Evolutionary conservation across 495 filamentous ascomycete species (phyloP), one percentile per base, ranked within the genome.

Genomic region (Recurvomyces mirabilis): DNA sequence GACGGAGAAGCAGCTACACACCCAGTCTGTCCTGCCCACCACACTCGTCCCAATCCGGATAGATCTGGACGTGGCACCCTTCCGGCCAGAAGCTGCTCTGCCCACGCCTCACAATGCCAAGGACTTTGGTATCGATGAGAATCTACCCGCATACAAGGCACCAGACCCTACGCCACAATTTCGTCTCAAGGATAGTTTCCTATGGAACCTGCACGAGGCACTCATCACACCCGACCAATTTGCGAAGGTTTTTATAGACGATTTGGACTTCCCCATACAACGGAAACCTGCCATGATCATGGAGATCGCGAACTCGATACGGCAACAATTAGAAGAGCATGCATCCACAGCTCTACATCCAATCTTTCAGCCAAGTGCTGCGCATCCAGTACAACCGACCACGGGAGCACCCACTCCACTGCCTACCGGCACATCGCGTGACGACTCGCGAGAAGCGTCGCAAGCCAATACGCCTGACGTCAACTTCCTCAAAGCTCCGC

Each of bases 121-220:
- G 49, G 77, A 82, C 54, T 72, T 75, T 30, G 65, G 62, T 22
- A 73, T 84, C 46, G 78, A 79, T 53, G 69, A 76, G 39, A 68
- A 72, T 13, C 63, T 84, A 43, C 78, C 84, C 4, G 75, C 78
- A n/a, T 94, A 89, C 64, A 77, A 75, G 53, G 66, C 69, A 19
- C 82, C 79, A 22, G 88, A 95, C 30, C 65, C 74, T 36, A 80
- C 86, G 18, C 80, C 87, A 13, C 77, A 82, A 3, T 94, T 81
- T 60, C 73, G 89, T 35, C 70, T 99, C 25, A 87, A 93, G 61
- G 91, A 99, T 52, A 82, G 79, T 20, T 95, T 99, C 57, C 63
- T 96, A 19, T 99, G 91, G 91, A 99, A 99, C 58, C 70, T 99
- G 9, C 87, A 96, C 62, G 91, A 99, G 65, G 83, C 84, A 1